phyloP scores from a whole-genome alignment of 2,329 filamentous ascomycete genomes.

The Nakataea oryzae region DNA sequence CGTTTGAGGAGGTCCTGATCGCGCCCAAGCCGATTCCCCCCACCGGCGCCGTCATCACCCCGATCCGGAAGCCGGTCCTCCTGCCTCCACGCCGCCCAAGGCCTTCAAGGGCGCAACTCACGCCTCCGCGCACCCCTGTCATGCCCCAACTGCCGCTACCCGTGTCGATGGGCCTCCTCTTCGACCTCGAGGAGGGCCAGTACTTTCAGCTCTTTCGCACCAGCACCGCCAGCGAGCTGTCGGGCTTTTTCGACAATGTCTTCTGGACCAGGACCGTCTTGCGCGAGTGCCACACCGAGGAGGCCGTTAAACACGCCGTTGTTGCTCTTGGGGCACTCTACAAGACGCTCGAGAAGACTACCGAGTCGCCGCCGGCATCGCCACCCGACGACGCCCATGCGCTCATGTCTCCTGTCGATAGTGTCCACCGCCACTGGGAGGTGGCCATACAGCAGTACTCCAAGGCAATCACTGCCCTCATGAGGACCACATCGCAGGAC shows the following conservation, averaged over 20 bases:
- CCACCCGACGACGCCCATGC: slow-evolving; percentile 11
- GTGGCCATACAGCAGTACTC: slow-evolving; percentile 51
- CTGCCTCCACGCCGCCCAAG: slow-evolving; percentile 7
- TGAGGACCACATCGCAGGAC: slow-evolving; percentile 30
- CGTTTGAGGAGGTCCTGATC: slow-evolving; percentile 36
- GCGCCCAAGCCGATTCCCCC: slow-evolving; percentile 32
- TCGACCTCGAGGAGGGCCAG: slow-evolving; percentile 39
- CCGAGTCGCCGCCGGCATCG: slow-evolving; percentile 37
- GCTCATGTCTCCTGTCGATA: not conserved
- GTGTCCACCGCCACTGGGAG: slow-evolving; percentile 41
- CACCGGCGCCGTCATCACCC: slow-evolving; percentile 6
- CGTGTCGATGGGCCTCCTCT: slow-evolving; percentile 25
- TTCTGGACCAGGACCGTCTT: slow-evolving; percentile 57
- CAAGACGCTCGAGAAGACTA: slow-evolving; percentile 51
- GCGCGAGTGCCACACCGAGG: slow-evolving; percentile 51
- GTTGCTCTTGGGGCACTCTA: slow-evolving; percentile 57
- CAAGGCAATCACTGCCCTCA: slow-evolving; percentile 40
- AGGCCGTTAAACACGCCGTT: slow-evolving; percentile 53
- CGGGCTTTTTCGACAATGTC: slow-evolving; percentile 54
- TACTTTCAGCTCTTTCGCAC: slow-evolving; percentile 54
- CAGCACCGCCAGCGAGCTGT: slow-evolving; percentile 51
- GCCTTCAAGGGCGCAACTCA: slow-evolving; percentile 6
- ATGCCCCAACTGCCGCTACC: slow-evolving; percentile 13
- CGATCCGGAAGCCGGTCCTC: slow-evolving; percentile 11
- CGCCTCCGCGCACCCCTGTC: slow-evolving; percentile 23